Percentiles rank a stretch among this genome's conserved stretches.
phyloP scores from a whole-genome alignment of 805 yeast genomes.

The Huiozyma sinensis region DNA sequence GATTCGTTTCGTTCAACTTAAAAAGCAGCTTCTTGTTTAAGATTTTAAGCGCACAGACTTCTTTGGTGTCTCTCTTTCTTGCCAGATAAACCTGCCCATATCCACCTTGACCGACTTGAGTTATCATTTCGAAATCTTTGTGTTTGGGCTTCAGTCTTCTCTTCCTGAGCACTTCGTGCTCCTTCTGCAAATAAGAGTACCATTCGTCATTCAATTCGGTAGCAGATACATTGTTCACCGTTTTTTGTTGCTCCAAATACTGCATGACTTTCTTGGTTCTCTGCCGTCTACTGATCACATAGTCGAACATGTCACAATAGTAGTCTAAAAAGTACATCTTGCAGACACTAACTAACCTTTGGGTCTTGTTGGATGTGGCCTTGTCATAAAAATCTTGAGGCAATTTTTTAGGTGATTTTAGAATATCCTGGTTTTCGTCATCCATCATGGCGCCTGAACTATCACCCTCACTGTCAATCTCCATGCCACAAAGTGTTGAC shows the following conservation, averaged over 20 bases:
- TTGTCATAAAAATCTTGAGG: slow-evolving; percentile 41
- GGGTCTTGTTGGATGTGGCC: slow-evolving; percentile 65
- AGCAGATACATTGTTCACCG: slow-evolving; percentile 17
- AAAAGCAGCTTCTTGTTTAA: slow-evolving; percentile 77
- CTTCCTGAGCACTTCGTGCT: slow-evolving; percentile 73
- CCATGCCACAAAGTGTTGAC: slow-evolving; percentile 14
- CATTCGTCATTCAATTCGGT: slow-evolving; percentile 46
- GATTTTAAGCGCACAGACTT: slow-evolving; percentile 89
- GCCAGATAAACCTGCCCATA: slow-evolving; percentile 98
- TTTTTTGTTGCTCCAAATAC: slow-evolving; percentile 33
- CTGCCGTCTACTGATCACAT: slow-evolving; percentile 76
- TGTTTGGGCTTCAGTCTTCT: slow-evolving; percentile 87
- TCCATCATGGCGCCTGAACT: slow-evolving; percentile 28
- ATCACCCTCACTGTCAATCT: slow-evolving; percentile 10
- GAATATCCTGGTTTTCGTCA: slow-evolving; percentile 18
- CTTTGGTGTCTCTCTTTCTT: slow-evolving; percentile 84
- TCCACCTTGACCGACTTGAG: slow-evolving; percentile 99
- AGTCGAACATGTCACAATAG: slow-evolving; percentile 92
- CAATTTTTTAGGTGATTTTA: slow-evolving; percentile 28
- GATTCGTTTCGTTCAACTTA: slow-evolving; percentile 90
- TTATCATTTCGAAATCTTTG: slow-evolving; percentile 90
- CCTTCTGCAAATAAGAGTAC: slow-evolving; percentile 74
- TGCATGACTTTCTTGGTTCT: slow-evolving; percentile 62
- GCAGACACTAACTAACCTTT: slow-evolving; percentile 79
- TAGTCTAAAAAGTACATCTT: slow-evolving; percentile 91